Base-by-base conservation (phyloP, 768 basidiomycete species). In the Psilocybe subaeruginosa region DNA sequence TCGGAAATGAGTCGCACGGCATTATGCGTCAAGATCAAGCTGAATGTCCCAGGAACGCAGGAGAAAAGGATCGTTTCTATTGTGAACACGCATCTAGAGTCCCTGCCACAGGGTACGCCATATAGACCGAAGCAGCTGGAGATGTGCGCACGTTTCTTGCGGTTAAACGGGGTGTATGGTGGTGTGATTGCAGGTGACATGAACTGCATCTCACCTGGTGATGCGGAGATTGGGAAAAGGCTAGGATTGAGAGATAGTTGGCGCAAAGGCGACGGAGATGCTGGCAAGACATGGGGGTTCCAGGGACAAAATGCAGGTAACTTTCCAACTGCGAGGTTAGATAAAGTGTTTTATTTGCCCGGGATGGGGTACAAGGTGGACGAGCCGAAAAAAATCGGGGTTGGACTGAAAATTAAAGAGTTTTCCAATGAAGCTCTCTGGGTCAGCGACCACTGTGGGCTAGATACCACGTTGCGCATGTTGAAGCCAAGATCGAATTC, bases 11-110 rank as follows among this genome's bases (percentile, higher is more conserved):
- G 74, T 23, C 81, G 90, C 43, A 80, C 82, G 56, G 89, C 82
- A 50, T 63, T 92, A 54, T 77, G 69, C 56, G 70, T 70, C 45
- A 72, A 74, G 60, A 58, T 74, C 62, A 64, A 65, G 49, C 64
- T 74, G 12, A 60, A 62, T 17, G 63, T 59, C 31, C 64, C 64
- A 0, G 63, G 63, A 7, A 64, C 66, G 39, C 74, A 65, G 29
- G 75, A 62, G 37, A 77, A 76, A 45, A 77, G 81, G 54, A 76
- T 79, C n/a, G 59, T 91, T 62, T 80, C 89, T 30, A 74, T 92
- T 43, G 83, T 84, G 29, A 92, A 92, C 70, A 90, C 90, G 27
- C 91, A 93, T 68, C 76, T 93, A 52, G 91, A 93, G 73, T 89
- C 89, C 9, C 68, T 88, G 54, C 76, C 78, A 0, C 14, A 54